Conservation (phyloP, 1,284 basidiomycete genomes). For the Cutaneotrichosporon cutaneum region DNA sequence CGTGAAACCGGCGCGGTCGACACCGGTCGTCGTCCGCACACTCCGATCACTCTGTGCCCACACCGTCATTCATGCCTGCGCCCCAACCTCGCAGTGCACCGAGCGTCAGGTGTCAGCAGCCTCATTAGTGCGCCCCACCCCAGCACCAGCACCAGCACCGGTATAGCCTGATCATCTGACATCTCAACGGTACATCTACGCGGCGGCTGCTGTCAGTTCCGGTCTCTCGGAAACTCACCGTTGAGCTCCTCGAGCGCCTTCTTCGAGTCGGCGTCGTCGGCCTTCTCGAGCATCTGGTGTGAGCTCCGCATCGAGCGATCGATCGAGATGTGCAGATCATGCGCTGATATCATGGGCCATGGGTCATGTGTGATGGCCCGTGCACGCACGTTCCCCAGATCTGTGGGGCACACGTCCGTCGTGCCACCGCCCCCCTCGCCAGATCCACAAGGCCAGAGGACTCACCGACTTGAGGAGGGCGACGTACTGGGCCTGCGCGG, state of each 20-base stretch:
- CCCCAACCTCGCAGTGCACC: too few relatives aligned
- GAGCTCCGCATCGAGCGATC: too few relatives aligned
- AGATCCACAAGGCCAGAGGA: constrained; percentile 10
- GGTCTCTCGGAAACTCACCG: constrained; percentile 39
- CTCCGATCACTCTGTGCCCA: too few relatives aligned
- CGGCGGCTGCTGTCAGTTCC: constrained; percentile 14
- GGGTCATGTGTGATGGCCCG: background rate
- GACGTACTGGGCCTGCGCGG: constrained; percentile 70
- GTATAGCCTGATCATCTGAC: background rate
- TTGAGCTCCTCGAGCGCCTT: constrained; percentile 63
- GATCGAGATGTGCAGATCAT: too few relatives aligned
- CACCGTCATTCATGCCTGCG: too few relatives aligned
- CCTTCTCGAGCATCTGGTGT: constrained; percentile 60
- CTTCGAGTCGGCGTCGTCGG: constrained; percentile 61
- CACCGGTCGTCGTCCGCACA: too few relatives aligned
- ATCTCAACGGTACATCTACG: constrained; percentile 9
- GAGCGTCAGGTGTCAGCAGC: background rate
- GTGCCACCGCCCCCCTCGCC: background rate
- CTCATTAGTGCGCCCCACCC: background rate
- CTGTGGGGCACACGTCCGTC: background rate
- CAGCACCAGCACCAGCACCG: background rate
- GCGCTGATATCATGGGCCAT: too few relatives aligned
- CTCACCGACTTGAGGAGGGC: constrained; percentile 67
- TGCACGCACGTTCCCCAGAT: background rate
- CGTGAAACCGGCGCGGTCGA: too few relatives aligned